Evolutionary conservation across 805 yeast species (phyloP).

Genomic region (Monosporozyma unispora): DNA sequence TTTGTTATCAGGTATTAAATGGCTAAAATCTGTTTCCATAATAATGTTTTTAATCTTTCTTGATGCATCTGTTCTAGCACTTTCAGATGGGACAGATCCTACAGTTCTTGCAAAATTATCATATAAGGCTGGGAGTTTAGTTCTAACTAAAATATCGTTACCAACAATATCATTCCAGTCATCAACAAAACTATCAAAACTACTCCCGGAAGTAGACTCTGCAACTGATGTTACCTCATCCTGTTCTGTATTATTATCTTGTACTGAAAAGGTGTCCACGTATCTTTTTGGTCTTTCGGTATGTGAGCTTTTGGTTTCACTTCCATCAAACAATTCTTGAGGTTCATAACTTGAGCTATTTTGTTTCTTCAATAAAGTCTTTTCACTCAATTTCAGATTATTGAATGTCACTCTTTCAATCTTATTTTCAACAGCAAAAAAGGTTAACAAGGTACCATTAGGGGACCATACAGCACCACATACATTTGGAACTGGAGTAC

Average conservation of each 20-base stretch:
- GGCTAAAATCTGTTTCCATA: conserved; percentile 52
- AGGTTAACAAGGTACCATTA: conserved; percentile 71
- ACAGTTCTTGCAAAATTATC: conserved; percentile 20
- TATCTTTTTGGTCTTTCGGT: conserved; percentile 27
- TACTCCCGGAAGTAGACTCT: conserved; percentile 20
- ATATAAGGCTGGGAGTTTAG: conserved; percentile 43
- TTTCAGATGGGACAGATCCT: conserved; percentile 19
- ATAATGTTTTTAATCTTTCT: conserved; percentile 45
- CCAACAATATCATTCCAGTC: conserved; percentile 61
- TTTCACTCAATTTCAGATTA: conserved; percentile 17
- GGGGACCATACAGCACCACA: conserved; percentile 89
- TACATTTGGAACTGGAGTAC: conserved; percentile 86
- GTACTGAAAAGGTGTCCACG: conserved; percentile 21
- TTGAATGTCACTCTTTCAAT: conserved; percentile 33
- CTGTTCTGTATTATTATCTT: conserved; percentile 5
- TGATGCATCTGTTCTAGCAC: conserved; percentile 21
- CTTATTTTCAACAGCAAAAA: conserved; percentile 54
- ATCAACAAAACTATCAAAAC: conserved; percentile 52
- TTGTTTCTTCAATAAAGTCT: conserved; percentile 19
- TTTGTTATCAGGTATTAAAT: conserved; percentile 66
- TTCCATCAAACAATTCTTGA: conserved; percentile 3
- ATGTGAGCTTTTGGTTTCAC: neutral
- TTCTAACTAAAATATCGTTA: conserved; percentile 42
- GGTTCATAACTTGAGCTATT: conserved; percentile 1
- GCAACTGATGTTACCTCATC: conserved; percentile 20